Base-by-base conservation (phyloP, 2,329 filamentous ascomycete genomes). In the Epicoccum sorghinum region DNA sequence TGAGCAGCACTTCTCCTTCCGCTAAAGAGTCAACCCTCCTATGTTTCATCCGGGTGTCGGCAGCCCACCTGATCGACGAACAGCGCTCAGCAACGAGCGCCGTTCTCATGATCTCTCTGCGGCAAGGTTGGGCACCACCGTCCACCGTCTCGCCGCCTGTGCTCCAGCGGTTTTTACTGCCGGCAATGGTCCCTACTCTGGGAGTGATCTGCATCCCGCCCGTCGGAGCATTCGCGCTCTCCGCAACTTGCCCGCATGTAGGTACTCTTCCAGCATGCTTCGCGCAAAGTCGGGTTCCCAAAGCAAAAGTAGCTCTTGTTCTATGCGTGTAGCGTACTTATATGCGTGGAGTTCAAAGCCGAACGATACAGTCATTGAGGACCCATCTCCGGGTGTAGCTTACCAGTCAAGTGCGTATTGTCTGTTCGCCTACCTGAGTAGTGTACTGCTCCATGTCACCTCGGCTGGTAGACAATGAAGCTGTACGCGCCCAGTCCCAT, bases 401-500 rank as follows among this genome's bases (percentile, higher is more conserved):
- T 22, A 43, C 33, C 27, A 27, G 38, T 43, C 25, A 43, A 27
- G 24, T n/a, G 14, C 29, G 30, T 42, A 32, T 27, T 43, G 32
- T 37, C 36, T 37, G 32, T 37, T 35, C 29, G 38, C 25, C 30
- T 38, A 36, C 30, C 29, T 42, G 36, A 18, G 18, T 18, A 18
- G 18, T 18, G 18, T 18, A 18, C 43, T 43, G 32, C 18, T 47
- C 13, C 7, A 43, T 47, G 10, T 27, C 27, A 38, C 39, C 39
- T 47, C 38, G 39, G 39, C 50, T 18, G 49, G 37, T 38, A 33
- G 51, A 39, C 33, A 44, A 49, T 24, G 29, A 40, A 32, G 40
- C 45, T 49, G 52, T 55, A 55, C 45, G 52, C 52, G 52, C 52
- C 52, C 45, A 49, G 30, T 25, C 30, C 13, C 45, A 46, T 49